Percentiles rank a stretch among this genome's conserved stretches.
phyloP scores from a whole-genome alignment of 345 rosid genomes.

The Capsella bursapastoris region DNA sequence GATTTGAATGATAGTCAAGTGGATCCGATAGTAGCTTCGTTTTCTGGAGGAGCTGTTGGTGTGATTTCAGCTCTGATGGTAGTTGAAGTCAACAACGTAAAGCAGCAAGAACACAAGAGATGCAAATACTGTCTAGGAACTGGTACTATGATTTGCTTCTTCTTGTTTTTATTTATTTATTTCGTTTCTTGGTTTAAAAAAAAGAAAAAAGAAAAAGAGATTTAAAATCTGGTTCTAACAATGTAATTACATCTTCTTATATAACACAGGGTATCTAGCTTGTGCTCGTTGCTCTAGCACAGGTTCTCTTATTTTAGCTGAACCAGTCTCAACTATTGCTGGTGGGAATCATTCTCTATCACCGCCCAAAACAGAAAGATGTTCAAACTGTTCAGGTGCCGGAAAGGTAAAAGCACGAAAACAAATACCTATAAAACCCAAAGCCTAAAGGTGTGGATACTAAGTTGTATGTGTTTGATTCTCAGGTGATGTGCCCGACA shows the following conservation, averaged over 20 bases:
- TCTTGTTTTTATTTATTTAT: conserved; percentile 15
- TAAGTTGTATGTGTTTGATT: conserved; percentile 28
- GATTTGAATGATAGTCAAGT: conserved; percentile 65
- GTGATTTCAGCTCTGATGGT: too few species aligned
- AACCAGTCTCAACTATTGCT: conserved; percentile 66
- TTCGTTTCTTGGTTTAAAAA: neutral
- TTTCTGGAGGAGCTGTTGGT: conserved; percentile 99
- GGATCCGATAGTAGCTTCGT: conserved; percentile 97
- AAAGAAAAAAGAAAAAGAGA: neutral
- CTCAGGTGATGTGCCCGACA: conserved; percentile 97
- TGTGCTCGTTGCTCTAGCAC: conserved; percentile 95
- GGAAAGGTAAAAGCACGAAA: conserved; percentile 69
- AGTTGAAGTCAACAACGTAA: too few species aligned
- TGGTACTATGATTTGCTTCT: conserved; percentile 48
- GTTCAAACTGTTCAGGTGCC: conserved; percentile 92
- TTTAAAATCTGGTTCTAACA: conserved; percentile 2
- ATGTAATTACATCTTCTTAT: neutral
- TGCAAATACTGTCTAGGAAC: conserved; percentile 99
- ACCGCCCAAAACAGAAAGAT: conserved; percentile 78
- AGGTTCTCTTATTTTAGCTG: conserved; percentile 71
- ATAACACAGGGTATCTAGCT: conserved; percentile 84
- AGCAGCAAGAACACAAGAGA: too few species aligned
- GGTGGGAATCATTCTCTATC: conserved; percentile 58
- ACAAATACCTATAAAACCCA: conserved; percentile 2
- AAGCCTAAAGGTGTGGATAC: conserved; percentile 14